Base-by-base conservation (phyloP, 73 alveolate species). In the Paramecium tetraurelia region DNA sequence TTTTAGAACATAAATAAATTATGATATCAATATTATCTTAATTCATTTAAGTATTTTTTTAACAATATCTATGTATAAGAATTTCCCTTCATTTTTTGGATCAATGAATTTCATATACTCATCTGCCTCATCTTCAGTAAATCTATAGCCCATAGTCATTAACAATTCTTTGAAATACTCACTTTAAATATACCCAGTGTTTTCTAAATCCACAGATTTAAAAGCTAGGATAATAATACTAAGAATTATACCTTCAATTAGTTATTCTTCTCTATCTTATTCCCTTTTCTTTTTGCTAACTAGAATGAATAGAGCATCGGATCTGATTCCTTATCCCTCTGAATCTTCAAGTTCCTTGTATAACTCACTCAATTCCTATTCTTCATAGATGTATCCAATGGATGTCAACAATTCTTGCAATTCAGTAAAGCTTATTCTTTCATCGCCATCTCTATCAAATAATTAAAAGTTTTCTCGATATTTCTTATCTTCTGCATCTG, bases 21-120 rank as follows among this genome's bases (percentile, higher is more conserved):
- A 38, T 38, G 44, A 38, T 38, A 38, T 6, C 12, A 20, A 53
- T 3, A 53, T 53, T 53, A 18, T 18, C 5, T 18, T 53, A 18
- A n/a, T 53, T 53, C 87, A 75, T 36, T 75, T 75, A n/a, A 75
- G 87, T 75, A 75, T 75, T 75, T 75, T 75, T 36, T 75, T 71
- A 1, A 75, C 87, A 33, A 35, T 75, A 36, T 75, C 87, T 36
- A 75, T 35, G 18, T 75, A 75, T 18, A 71, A 11, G 86, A 71
- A 71, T 71, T 71, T 71, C 4, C 86, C 86, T 16, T 71, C 86
- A 14, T 71, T 71, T 33, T 71, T 71, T 4, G 86, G 86, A 71
- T 71, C 86, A 2, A 71, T 71, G 31, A 71, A 71, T 71, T 71
- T 71, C 86, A 71, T 71, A 24, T 71, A 71, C 14, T 71, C 86